Percentiles rank a stretch among this genome's conserved stretches.
phyloP scores from a whole-genome alignment of 345 rosid genomes.

The Citrus unshiu region DNA sequence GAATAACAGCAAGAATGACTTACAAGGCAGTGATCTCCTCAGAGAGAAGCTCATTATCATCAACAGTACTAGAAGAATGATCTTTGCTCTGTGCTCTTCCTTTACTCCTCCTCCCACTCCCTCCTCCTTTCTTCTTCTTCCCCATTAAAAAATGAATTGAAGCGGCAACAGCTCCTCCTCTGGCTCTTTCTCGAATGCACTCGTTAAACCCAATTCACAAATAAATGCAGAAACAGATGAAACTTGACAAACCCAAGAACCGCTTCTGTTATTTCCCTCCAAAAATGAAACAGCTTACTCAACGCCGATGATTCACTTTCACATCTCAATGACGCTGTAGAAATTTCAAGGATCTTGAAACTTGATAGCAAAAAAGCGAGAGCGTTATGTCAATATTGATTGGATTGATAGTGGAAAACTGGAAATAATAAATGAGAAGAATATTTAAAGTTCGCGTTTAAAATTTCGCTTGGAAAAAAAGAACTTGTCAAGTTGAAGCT shows the following conservation, averaged over 20 bases:
- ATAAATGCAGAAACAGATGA: background rate
- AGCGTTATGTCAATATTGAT: background rate
- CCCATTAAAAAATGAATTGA: background rate
- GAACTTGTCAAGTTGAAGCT: background rate
- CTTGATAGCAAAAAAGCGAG: background rate
- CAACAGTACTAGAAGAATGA: slow-evolving; percentile 43
- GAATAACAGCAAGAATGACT: slow-evolving; percentile 14
- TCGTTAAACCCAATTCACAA: background rate
- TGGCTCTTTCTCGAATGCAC: background rate
- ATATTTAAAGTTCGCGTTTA: background rate
- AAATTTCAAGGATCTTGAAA: background rate
- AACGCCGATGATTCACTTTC: background rate
- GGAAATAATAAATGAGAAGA: background rate
- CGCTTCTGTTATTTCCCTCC: background rate
- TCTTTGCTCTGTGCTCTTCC: slow-evolving; percentile 68
- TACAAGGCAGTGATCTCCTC: slow-evolving; percentile 98
- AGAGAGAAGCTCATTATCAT: slow-evolving; percentile 72
- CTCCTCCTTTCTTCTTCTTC: slow-evolving; percentile 64
- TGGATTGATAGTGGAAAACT: background rate
- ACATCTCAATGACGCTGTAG: background rate
- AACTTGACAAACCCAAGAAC: background rate
- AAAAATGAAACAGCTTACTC: background rate
- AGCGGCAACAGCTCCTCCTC: background rate
- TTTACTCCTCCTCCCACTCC: slow-evolving; percentile 56
- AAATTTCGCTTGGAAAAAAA: background rate